phyloP scores from a whole-genome alignment of 192 early-diverging fungal genomes.

The Pilobolus umbonatus region DNA sequence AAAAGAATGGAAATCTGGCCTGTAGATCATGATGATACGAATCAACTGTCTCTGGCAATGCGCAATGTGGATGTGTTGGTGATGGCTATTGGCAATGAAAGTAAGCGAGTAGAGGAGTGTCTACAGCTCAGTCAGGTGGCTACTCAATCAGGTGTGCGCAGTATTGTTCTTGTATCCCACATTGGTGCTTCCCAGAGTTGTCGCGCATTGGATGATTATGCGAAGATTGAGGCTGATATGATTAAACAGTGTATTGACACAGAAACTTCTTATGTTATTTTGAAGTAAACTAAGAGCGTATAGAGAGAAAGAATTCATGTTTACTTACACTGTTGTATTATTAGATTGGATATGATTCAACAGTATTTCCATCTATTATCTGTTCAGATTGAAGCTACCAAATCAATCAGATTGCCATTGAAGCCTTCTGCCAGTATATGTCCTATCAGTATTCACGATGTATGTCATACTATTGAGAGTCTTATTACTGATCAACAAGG shows the following conservation, averaged over 20 bases:
- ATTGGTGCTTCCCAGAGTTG: slow-evolving; percentile 18
- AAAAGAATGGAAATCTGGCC: slow-evolving; percentile 8
- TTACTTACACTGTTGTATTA: background rate
- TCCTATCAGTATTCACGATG: slow-evolving; percentile 27
- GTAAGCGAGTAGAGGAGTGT: slow-evolving; percentile 8
- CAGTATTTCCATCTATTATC: slow-evolving; percentile 29
- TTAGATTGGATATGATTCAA: slow-evolving; percentile 26
- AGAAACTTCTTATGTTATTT: slow-evolving; percentile 6
- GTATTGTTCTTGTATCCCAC: slow-evolving; percentile 17
- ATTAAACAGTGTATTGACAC: background rate
- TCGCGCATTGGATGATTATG: slow-evolving; percentile 15
- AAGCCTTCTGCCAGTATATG: slow-evolving; percentile 14
- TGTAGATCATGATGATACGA: slow-evolving; percentile 2
- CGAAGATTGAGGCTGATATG: slow-evolving; percentile 16
- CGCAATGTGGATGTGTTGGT: slow-evolving; percentile 12
- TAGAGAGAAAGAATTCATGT: background rate
- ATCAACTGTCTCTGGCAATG: slow-evolving; percentile 8
- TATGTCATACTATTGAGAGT: slow-evolving; percentile 22
- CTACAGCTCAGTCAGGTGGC: slow-evolving; percentile 8
- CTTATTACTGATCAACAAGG: slow-evolving; percentile 4
- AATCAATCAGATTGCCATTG: slow-evolving; percentile 18
- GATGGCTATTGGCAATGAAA: slow-evolving; percentile 2
- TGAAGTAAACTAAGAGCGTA: slow-evolving; percentile 16
- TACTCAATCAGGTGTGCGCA: slow-evolving; percentile 19
- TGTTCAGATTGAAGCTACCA: slow-evolving; percentile 15